Percentiles rank a stretch among this genome's conserved stretches.
Conservation (phyloP, 108 stramenopile species). For the Cylindrotheca closterium region DNA sequence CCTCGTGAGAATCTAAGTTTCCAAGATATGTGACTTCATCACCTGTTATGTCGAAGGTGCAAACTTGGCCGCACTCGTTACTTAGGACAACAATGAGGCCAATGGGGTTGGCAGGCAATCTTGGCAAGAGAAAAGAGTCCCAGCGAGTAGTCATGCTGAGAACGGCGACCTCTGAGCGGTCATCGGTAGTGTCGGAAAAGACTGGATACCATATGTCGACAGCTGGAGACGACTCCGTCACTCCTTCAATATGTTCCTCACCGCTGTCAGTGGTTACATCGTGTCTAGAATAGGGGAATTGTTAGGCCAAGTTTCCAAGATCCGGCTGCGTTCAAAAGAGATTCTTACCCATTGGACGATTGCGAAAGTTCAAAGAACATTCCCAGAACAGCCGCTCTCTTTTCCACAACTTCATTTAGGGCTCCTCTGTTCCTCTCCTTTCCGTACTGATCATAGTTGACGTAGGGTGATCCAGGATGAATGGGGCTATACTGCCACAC, state of each 20-base stretch:
- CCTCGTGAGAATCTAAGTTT: constrained; percentile 8
- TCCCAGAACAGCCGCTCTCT: neutral
- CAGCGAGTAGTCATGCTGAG: constrained; percentile 50
- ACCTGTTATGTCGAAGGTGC: constrained; percentile 12
- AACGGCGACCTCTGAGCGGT: constrained; percentile 36
- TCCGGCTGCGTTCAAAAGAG: too few species aligned
- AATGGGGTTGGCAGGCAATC: constrained; percentile 43
- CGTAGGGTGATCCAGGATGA: neutral
- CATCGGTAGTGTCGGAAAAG: too few species aligned
- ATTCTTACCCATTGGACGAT: too few species aligned
- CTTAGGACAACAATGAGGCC: constrained; percentile 50
- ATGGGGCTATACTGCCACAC: neutral
- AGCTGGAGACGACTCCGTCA: too few species aligned
- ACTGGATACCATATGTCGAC: too few species aligned
- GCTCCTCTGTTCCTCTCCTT: neutral
- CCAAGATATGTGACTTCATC: constrained; percentile 12
- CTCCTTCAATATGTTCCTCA: too few species aligned
- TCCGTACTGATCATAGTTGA: neutral
- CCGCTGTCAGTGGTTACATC: too few species aligned
- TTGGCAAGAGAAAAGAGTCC: constrained; percentile 26
- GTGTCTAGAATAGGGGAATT: too few species aligned
- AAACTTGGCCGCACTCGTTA: constrained; percentile 19
- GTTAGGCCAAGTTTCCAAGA: too few species aligned
- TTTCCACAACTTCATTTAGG: neutral
- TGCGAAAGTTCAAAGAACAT: neutral